Percentiles rank a stretch among this genome's conserved stretches.
Conservation (phyloP, 345 rosid genomes). For the Linum tenue region DNA sequence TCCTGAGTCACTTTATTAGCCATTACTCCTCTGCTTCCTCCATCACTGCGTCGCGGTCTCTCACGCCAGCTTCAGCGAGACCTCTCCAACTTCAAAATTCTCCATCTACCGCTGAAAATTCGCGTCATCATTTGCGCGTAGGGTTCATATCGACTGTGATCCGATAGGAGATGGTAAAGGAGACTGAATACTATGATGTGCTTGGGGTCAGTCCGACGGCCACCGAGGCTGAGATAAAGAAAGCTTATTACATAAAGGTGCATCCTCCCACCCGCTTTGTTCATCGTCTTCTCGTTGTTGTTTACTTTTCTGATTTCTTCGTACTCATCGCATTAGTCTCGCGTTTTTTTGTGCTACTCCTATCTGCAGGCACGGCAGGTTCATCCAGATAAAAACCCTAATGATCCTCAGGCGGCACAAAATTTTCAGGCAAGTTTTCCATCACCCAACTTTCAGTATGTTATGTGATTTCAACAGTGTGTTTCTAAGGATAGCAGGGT, state of each 20-base stretch:
- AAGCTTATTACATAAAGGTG: slow-evolving; percentile 93
- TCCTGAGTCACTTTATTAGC: too few species aligned
- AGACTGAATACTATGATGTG: slow-evolving; percentile 88
- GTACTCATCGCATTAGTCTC: neutral
- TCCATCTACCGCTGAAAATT: neutral
- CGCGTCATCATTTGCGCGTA: neutral
- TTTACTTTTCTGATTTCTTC: neutral
- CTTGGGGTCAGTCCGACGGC: slow-evolving; percentile 89
- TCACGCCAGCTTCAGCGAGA: too few species aligned
- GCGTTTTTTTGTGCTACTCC: neutral
- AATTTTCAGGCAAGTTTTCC: slow-evolving; percentile 77
- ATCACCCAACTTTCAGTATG: neutral
- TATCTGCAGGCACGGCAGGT: slow-evolving; percentile 86
- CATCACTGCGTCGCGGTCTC: too few species aligned
- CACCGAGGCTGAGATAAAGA: slow-evolving; percentile 88
- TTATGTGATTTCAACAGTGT: neutral
- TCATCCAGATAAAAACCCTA: slow-evolving; percentile 92
- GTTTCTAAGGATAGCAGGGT: neutral
- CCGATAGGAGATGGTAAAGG: slow-evolving; percentile 59
- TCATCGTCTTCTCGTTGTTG: neutral
- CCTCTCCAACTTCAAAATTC: neutral
- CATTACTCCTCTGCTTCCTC: too few species aligned
- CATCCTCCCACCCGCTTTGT: neutral
- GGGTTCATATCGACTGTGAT: neutral
- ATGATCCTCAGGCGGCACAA: slow-evolving; percentile 83